Base-by-base conservation (phyloP, 345 rosid genomes). In the Iberis pinnata region DNA sequence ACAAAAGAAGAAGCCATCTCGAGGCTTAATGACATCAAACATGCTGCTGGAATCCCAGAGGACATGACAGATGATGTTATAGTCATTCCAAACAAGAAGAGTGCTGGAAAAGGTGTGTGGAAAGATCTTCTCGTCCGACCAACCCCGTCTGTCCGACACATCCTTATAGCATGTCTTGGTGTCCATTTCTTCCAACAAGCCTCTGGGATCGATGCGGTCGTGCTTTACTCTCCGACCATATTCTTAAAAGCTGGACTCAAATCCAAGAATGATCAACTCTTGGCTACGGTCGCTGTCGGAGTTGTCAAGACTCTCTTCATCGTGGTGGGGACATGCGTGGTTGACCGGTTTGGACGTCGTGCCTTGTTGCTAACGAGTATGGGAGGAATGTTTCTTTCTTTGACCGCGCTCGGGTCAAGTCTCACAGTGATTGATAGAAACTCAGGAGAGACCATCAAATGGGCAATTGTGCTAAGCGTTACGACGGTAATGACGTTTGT, bases 151-250 rank as follows among this genome's bases (percentile, higher is more conserved):
- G 75, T 80, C 10, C 63, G 77, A 19, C 73, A 82, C 42, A 79
- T 80, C 42, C 72, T 86, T 1, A 16, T 82, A 4, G 80, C 86
- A 0, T 81, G 84, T 0, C 60, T 80, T 2, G 95, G 92, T 7
- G 48, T 86, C 43, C 82, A 83, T 54, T 83, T 86, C 71, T 70
- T 78, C 56, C 77, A 78, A 75, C 86, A 80, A 67, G 95, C 84
- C 4, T 79, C 86, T 0, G 92, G 95, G 0, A 83, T 80, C 19
- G 88, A 80, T 26, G 84, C 86, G 0, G 90, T 83, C 1, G 76
- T 86, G 14, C 78, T 75, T 43, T 83, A 80, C 62, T 51, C 71
- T 36, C 95, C 88, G 0, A 75, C 73, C 25, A 80, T 86, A 43
- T 75, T 80, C 64, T 68, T 31, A 10, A 73, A 61, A 0, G 88